Conservation (phyloP, 2,329 filamentous ascomycete species). For the Aspergillus sp. region DNA sequence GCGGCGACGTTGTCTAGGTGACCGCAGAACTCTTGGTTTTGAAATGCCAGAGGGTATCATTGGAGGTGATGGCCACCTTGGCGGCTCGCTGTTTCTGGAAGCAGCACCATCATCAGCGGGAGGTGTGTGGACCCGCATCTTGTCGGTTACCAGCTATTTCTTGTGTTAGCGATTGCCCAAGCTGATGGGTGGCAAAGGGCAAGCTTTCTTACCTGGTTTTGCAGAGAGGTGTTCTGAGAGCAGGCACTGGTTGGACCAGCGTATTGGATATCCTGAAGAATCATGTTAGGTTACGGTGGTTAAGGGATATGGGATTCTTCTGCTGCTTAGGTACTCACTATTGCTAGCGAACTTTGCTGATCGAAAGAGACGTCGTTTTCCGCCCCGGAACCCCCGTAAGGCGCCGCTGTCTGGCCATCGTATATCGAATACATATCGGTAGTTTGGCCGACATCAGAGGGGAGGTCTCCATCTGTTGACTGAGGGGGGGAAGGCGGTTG, state of each 20-base stretch:
- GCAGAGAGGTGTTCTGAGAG: conserved; percentile 15
- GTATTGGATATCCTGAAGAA: conserved; percentile 14
- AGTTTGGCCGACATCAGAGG: conserved; percentile 16
- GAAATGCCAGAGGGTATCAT: conserved; percentile 9
- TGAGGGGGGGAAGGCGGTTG: conserved; percentile 31
- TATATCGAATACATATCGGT: conserved; percentile 18
- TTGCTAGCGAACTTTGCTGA: conserved; percentile 12
- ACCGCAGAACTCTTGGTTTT: conserved; percentile 14
- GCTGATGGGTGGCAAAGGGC: not conserved
- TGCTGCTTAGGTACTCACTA: conserved; percentile 20
- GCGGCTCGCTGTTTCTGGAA: conserved; percentile 11
- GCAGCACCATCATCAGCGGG: conserved; percentile 21
- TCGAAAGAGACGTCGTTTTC: conserved; percentile 9
- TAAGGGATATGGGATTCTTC: not conserved
- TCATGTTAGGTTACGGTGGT: not conserved
- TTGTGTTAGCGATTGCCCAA: not conserved
- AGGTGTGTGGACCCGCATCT: conserved; percentile 25
- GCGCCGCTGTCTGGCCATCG: not conserved
- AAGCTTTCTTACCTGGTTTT: conserved; percentile 23
- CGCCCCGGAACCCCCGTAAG: conserved; percentile 2
- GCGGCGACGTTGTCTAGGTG: conserved; percentile 14
- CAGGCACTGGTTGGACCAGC: conserved; percentile 17
- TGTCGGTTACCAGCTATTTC: conserved; percentile 19
- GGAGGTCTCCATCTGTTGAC: conserved; percentile 25
- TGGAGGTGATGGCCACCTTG: conserved; percentile 19